phyloP scores from a whole-genome alignment of 2,329 filamentous ascomycete genomes.

The Emericellopsis cladophorae region DNA sequence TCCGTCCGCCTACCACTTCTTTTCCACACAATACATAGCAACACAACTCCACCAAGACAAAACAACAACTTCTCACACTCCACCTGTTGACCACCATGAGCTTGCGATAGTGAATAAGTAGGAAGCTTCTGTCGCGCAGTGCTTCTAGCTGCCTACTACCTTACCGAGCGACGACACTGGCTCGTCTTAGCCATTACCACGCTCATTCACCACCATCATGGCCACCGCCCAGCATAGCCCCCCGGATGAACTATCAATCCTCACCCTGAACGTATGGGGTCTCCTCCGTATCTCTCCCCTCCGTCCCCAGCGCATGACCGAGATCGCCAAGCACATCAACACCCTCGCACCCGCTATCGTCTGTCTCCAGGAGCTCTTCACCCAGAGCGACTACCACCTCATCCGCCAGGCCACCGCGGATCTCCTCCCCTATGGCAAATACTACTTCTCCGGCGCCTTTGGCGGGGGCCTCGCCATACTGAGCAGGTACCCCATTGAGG shows the following conservation, averaged over 20 bases:
- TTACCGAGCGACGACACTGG: no score
- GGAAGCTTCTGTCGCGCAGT: no score
- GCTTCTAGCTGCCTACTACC: no score
- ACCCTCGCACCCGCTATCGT: conserved; percentile 59
- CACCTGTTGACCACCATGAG: no score
- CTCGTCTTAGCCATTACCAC: not conserved
- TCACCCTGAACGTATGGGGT: conserved; percentile 96
- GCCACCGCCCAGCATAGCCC: not conserved
- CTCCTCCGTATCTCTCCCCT: conserved; percentile 75
- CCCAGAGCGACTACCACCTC: conserved; percentile 66
- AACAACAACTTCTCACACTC: no score
- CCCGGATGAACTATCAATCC: conserved; percentile 50
- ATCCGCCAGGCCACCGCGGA: conserved; percentile 62
- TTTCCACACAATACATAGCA: no score
- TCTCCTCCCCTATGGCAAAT: conserved; percentile 81
- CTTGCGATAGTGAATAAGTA: no score
- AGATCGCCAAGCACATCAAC: conserved; percentile 75
- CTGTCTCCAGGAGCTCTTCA: conserved; percentile 92
- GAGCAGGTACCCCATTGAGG: conserved; percentile 83
- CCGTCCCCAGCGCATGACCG: conserved; percentile 62
- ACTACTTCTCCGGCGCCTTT: conserved; percentile 82
- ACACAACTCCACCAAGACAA: no score
- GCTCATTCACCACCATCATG: not conserved
- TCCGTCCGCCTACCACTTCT: no score
- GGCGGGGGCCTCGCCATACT: conserved; percentile 82